Base-by-base conservation (phyloP, 2,329 filamentous ascomycete species). In the Pezicula neosporulosa region DNA sequence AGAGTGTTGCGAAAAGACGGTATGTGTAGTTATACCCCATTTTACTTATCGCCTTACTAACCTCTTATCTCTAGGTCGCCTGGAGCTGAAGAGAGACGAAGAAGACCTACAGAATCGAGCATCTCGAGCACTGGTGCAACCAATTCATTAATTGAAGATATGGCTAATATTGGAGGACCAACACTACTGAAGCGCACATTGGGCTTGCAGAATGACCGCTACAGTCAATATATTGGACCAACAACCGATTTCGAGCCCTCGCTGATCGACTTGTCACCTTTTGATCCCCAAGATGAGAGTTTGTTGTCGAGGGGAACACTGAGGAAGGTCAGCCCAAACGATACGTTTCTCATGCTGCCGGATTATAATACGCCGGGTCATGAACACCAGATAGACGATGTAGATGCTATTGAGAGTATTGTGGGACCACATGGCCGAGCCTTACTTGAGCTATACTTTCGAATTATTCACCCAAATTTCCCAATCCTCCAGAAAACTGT, bases 191-290 rank as follows among this genome's bases (percentile, higher is more conserved):
- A 85, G 68, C 78, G 83, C 65, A 87, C 85, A 15, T 74, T 94
- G 52, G 89, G 89, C 53, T 77, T 94, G 59, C 89, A 93, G 66
- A 76, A 82, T 63, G 86, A 90, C 68, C 83, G 87, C 54, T 90
- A 87, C 68, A 90, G 87, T 71, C 87, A 90, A 70, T 90, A 93
- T 65, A 89, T 94, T 60, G 89, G 89, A 24, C 82, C 87, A 52
- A 93, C 88, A 47, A 91, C 89, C 47, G 87, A 91, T 62, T 90
- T 92, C 65, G 89, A 94, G 66, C 87, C 88, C 15, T 86, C 86
- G n/a, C 77, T 94, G 49, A 89, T 93, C 69, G 88, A 89, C 61
- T 77, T 93, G 19, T 91, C 88, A 19, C 78, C 84, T 6, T 92
- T 92, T 68, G 87, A 93, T 70, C 85, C 85, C 28, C 86, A 88